Base-by-base conservation (phyloP, 108 stramenopile species). In the Nitzschia sp. region DNA sequence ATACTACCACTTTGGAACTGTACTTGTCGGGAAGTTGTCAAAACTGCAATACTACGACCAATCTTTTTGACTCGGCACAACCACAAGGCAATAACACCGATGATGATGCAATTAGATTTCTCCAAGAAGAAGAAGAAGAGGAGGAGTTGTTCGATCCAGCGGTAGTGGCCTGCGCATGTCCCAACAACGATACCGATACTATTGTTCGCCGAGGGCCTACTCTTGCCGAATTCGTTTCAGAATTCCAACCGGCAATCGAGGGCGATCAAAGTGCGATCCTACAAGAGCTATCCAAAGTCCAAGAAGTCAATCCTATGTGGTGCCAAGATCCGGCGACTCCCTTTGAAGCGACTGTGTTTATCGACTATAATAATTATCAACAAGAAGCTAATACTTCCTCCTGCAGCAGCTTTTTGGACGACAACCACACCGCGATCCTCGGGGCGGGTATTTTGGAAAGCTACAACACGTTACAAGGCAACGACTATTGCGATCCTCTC, bases 401-500 rank as follows among this genome's bases (percentile, higher is more conserved):
- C 38, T 6, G 6, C 13, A 9, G 38, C 38, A 41, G 38, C 13
- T 41, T 41, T 56, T 56, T 56, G 55, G 29, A 29, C 55, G 55
- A 11, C 3, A 32, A 17, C 17, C 26, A 56, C 3, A 56, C 30
- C 9, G 29, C 55, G 6, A 2, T 28, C 9, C 55, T 64, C 6
- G 63, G 50, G 23, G 31, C 22, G 3, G 34, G 33, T 2, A 35
- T 53, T 23, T 34, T 66, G 13, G 28, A 48, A n/a, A 54, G 26
- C 1, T 66, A 66, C 52, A 66, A 66, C 52, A 35, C 31, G 21
- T 35, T 66, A 2, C 23, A 16, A 8, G 9, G 23, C 19, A 34
- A 32, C 2, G 31, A 53, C 0, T 66, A 53, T 28, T 66, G 65
- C 28, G 65, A 66, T 66, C 65, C 65, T 2, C 19, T 53, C 34